Evolutionary conservation across 768 basidiomycete species (phyloP), one percentile per base, ranked within the genome.

Genomic region (Mycena epipterygia): DNA sequence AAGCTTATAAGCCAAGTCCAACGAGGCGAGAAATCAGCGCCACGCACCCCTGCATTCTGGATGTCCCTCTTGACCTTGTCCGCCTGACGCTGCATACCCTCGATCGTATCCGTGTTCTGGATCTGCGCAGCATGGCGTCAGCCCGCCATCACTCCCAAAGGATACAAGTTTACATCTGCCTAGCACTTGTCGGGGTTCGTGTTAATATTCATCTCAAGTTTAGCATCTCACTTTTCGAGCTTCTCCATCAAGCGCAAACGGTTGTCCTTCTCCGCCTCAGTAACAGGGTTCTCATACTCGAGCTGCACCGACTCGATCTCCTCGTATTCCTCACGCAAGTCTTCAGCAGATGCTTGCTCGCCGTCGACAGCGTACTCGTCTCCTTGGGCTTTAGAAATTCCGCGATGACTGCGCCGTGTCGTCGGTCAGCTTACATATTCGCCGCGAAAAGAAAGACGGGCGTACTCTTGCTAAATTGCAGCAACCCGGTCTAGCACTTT

Each of bases 181-280:
- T 93, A 87, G 58, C 95, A 87, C 79, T 86, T 89, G 77, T 96
- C 91, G 1, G 91, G 89, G 72, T 95, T 93, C 25, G 94, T 90
- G 58, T 86, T 86, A 70, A 88, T 84, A 75, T 90, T 93, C 81
- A 93, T 82, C 71, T 95, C 92, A 23, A 97, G 82, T 70, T 91
- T 88, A 16, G 90, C 89, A 70, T 83, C 81, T 60, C 91, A 86
- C 17, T 86, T 87, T 44, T 89, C 90, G 23, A 95, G 81, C 68
- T 92, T 86, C 1, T 89, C 90, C 25, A 86, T 80, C 5, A 85
- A 84, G 64, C 89, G 85, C 35, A 86, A 75, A 51, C 91, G 68
- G 1, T 80, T 82, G 0, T 76, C 67, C 53, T 76, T 71, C 70
- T 79, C 72, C 9, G 87, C 83, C 33, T 72, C 76, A n/a, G 76